Base-by-base conservation (phyloP, 495 filamentous ascomycete genomes). In the Aspergillus taichungensis region DNA sequence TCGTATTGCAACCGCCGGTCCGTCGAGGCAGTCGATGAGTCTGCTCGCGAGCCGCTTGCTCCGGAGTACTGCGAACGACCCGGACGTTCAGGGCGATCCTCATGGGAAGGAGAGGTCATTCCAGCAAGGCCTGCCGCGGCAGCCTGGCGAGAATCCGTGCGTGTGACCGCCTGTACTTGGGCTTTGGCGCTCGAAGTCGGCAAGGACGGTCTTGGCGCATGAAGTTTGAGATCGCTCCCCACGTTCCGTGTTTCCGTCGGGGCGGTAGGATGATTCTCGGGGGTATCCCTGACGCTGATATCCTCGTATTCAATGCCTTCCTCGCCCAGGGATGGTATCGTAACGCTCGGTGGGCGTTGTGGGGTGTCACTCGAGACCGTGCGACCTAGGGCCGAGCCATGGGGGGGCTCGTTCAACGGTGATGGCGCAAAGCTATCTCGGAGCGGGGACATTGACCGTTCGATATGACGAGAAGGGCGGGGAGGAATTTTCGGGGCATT, bases 171-270 rank as follows among this genome's bases (percentile, higher is more conserved):
- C 54, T 83, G 79, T 42, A 95, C 83, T 50, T 82, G 75, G 56
- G 83, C 77, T 68, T 88, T 91, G 38, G 88, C 88, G 55, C 80
- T 87, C 13, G 78, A 78, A 13, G 71, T 73, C 5, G 88, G 84
- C 52, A 94, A 71, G 3, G 88, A 90, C 6, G 90, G 87, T 65
- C 82, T 94, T n/a, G 90, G 90, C 40, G 88, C 88, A 66, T 94
- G 82, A 27, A 96, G 77, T 61, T 91, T 83, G 47, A 96, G 67
- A 58, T 94, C 86, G 44, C 78, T 79, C 52, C 77, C 82, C 37
- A 94, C 72, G 52, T 84, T 89, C 51, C 85, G 81, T 31, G 82
- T 89, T 57, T 92, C 81, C 46, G 81, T 53, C 5, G 71, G 68
- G 35, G 62, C 61, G 43, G 70, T 53, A 12, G 76, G 69, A 14